Evolutionary conservation across 129 eudicot species (phyloP), one percentile per base, ranked within the genome.

Genomic region (Artemisia tridentata): DNA sequence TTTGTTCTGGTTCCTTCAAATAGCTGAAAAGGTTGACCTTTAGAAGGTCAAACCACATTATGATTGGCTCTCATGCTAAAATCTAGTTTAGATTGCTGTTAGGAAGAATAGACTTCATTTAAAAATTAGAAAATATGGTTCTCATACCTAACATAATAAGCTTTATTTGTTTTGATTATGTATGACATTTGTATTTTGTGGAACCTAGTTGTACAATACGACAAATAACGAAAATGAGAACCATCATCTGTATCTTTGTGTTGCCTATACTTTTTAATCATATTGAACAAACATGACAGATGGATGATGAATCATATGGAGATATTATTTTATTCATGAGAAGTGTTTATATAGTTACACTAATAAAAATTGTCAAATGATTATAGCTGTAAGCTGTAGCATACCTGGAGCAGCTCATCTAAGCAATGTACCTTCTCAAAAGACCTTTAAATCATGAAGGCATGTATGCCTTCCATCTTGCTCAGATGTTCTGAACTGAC

Each of bases 1-100:
- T 49, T 68, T 34, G 63, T 68, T 69, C 51, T 27, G n/a, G 57
- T 6, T 60, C 70, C 57, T 69, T 64, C 56, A 74, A 77, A 75
- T 75, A 51, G 58, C 19, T 62, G 56, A 7, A 5, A 23, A 19
- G 2, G 64, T 69, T 76, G 80, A 62, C 71, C 43, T 68, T 67
- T 50, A 5, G 21, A 19, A 27, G 7, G 48, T 72, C 72, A 43
- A 29, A 67, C 27, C 25, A n/a, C 46, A 51, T 45, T 29, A 63
- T 68, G 69, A 76, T 68, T 76, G 23, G 70, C 71, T 53, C 78
- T 34, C 11, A n/a, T 38, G 64, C 72, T 34, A 65, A 1, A 31
- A 31, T 4, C 7, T 31, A 31, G 41, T 1, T 0, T 31, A 31
- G 46, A 54, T 49, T 55, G 57, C 29, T 58, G 73, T 75, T 55